Percentiles rank a stretch among this genome's conserved stretches.
phyloP scores from a whole-genome alignment of 805 yeast genomes.

The Myxozyma lipomycoides region DNA sequence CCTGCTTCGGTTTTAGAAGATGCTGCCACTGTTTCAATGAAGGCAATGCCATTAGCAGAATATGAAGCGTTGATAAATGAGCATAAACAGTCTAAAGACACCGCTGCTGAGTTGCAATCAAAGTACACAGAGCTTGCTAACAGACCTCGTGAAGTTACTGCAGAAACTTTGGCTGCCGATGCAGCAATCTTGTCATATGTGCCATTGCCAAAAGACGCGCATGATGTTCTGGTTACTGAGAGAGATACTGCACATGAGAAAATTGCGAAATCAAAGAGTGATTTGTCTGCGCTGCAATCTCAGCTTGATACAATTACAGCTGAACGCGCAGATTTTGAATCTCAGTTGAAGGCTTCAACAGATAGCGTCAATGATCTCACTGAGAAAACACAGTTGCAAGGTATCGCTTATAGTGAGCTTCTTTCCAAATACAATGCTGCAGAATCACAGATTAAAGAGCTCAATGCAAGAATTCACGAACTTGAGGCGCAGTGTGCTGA shows the following conservation, averaged over 20 bases:
- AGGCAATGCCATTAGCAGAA: slow-evolving; percentile 29
- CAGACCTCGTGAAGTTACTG: slow-evolving; percentile 6
- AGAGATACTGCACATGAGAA: background rate
- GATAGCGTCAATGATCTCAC: background rate
- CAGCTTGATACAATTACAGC: background rate
- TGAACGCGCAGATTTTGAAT: background rate
- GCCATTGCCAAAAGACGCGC: slow-evolving; percentile 30
- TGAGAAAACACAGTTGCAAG: background rate
- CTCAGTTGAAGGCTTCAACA: background rate
- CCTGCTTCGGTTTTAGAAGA: slow-evolving; percentile 9
- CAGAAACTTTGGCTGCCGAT: slow-evolving; percentile 14
- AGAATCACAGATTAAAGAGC: background rate
- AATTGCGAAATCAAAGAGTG: background rate
- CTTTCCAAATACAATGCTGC: background rate
- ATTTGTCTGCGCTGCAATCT: background rate
- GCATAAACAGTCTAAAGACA: slow-evolving; percentile 24
- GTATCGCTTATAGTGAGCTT: background rate
- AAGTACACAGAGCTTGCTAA: slow-evolving; percentile 16
- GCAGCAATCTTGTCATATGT: slow-evolving; percentile 22
- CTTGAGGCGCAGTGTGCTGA: background rate
- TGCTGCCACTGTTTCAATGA: slow-evolving; percentile 6
- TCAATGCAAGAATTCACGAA: background rate
- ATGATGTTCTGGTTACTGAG: slow-evolving; percentile 16
- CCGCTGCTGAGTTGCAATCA: slow-evolving; percentile 10
- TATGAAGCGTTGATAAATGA: slow-evolving; percentile 30